Percentiles rank a stretch among this genome's conserved stretches.
Evolutionary conservation across 441 rosid species (phyloP).

Genomic region (Biscutella laevigata): DNA sequence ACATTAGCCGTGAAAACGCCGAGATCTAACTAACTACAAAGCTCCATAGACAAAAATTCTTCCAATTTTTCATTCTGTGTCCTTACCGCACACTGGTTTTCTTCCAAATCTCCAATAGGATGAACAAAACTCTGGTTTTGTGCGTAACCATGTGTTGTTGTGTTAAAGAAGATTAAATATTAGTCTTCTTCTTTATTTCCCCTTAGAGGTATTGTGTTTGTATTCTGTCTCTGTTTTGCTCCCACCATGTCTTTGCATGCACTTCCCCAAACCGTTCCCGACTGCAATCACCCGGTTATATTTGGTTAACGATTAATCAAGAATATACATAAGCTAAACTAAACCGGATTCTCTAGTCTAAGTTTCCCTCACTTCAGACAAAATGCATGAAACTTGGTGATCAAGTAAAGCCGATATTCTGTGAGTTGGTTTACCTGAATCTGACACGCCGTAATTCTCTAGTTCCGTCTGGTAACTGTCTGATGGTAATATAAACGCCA

Average conservation of each 20-base stretch:
- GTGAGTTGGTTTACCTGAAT: constrained; percentile 57
- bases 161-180: constrained; percentile 19
- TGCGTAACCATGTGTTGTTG: constrained; percentile 22
- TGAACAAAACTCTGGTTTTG: constrained; percentile 8
- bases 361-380: background rate
- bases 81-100: background rate
- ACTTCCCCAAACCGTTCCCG: constrained; percentile 92
- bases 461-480: constrained; percentile 82
- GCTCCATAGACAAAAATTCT: constrained; percentile 6
- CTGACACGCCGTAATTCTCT: constrained; percentile 93
- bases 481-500: constrained; percentile 89
- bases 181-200: background rate
- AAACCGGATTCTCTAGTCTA: background rate
- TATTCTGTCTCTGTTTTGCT: constrained; percentile 94
- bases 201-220: constrained; percentile 82
- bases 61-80: constrained; percentile 1
- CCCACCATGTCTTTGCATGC: constrained; percentile 96
- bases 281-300: constrained; percentile 32
- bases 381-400: background rate
- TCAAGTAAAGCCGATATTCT: background rate
- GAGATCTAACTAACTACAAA: constrained; percentile 20
- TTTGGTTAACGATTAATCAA: background rate
- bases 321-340: no score
- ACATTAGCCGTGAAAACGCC: constrained; percentile 17
- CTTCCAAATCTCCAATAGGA: constrained; percentile 3